phyloP scores from a whole-genome alignment of 2,329 filamentous ascomycete genomes.

The Sporothrix globosa region DNA sequence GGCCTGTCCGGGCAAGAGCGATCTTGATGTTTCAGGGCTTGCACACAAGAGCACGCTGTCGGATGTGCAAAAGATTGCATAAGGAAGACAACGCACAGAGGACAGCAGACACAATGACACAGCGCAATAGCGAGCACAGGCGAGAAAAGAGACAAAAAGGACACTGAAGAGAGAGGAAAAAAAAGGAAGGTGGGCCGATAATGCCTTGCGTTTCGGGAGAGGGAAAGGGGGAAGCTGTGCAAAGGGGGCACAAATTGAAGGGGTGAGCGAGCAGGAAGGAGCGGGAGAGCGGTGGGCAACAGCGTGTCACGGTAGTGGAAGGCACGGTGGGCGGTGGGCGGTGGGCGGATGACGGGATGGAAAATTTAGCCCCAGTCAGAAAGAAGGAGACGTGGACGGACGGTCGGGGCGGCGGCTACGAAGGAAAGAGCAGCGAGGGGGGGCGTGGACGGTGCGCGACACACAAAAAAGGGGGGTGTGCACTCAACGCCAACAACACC shows the following conservation, averaged over 20 bases:
- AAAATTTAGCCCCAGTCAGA: slow-evolving; percentile 31
- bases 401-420: slow-evolving; percentile 34
- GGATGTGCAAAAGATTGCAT: background rate
- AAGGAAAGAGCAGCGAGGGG: slow-evolving; percentile 10
- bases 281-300: slow-evolving; percentile 24
- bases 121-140: background rate
- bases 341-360: slow-evolving; percentile 37
- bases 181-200: slow-evolving; percentile 11
- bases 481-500: slow-evolving; percentile 3
- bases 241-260: slow-evolving; percentile 20
- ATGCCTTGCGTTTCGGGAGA: slow-evolving; percentile 20
- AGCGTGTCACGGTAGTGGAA: slow-evolving; percentile 32
- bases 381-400: slow-evolving; percentile 29
- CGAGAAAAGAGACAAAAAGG: background rate
- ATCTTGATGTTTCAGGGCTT: slow-evolving; percentile 8
- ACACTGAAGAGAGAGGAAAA: background rate
- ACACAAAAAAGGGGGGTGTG: slow-evolving; percentile 26
- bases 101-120: slow-evolving; percentile 9
- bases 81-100: slow-evolving; percentile 3
- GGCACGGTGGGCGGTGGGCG: slow-evolving; percentile 34
- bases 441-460: slow-evolving; percentile 23
- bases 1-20: slow-evolving; percentile 9
- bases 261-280: slow-evolving; percentile 24
- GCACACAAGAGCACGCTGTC: background rate
- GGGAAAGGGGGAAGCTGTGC: slow-evolving; percentile 17